phyloP scores from a whole-genome alignment of 1,284 basidiomycete genomes.

The Leucoagaricus sp. region DNA sequence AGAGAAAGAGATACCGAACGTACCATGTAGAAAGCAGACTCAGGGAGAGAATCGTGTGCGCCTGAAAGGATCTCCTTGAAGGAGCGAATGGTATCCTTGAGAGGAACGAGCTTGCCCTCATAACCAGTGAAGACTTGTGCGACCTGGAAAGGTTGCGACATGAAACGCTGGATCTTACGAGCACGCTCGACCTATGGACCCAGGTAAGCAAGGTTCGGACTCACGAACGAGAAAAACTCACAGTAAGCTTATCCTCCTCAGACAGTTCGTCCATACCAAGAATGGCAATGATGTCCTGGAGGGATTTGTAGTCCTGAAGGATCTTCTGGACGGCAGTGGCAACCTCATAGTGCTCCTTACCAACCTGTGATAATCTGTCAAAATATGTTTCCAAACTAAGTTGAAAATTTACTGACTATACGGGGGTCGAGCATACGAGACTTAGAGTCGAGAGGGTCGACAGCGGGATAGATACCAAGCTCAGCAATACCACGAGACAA shows the following conservation, averaged over 20 bases:
- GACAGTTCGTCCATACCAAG: slow-evolving; percentile 99
- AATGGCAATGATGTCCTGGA: slow-evolving; percentile 96
- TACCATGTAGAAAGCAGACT: slow-evolving; percentile 93
- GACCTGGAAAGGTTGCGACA: slow-evolving; percentile 99
- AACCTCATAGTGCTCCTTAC: slow-evolving; percentile 91
- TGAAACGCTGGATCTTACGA: slow-evolving; percentile 94
- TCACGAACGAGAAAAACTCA: slow-evolving; percentile 41
- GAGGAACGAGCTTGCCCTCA: slow-evolving; percentile 92
- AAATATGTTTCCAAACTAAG: background rate
- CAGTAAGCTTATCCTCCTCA: slow-evolving; percentile 98
- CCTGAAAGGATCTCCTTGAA: slow-evolving; percentile 97
- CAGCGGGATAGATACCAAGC: slow-evolving; percentile 99
- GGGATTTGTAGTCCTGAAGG: slow-evolving; percentile 99
- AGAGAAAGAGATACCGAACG: slow-evolving; percentile 19
- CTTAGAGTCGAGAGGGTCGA: slow-evolving; percentile 99
- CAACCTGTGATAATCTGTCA: slow-evolving; percentile 47
- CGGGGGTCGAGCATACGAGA: slow-evolving; percentile 99
- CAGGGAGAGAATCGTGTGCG: slow-evolving; percentile 85
- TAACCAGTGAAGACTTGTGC: slow-evolving; percentile 99
- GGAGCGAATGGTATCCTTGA: slow-evolving; percentile 91
- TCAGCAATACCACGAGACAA: slow-evolving; percentile 99
- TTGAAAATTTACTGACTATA: slow-evolving; percentile 55
- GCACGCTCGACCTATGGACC: slow-evolving; percentile 76
- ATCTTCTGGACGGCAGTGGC: slow-evolving; percentile 98
- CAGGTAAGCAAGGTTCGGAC: background rate